These are phyloP conservation scores for Rhodotorula graminis DNA, from an alignment of 768 basidiomycete genomes.

Conservation along the genomic window DNA sequence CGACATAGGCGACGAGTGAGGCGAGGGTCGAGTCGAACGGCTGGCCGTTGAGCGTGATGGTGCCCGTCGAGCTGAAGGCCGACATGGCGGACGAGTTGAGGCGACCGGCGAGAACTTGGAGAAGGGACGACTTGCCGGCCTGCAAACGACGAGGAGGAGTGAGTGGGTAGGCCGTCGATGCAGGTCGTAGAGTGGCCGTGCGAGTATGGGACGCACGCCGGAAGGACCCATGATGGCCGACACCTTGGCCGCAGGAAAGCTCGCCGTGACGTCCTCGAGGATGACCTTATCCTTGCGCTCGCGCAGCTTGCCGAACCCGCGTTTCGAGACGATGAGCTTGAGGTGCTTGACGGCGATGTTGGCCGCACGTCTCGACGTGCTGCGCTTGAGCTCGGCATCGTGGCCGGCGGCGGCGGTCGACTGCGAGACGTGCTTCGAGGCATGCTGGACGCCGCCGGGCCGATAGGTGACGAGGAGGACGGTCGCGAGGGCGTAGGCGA, in stretches of 20 bases:
- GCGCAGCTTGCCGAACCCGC: slow-evolving; percentile 9
- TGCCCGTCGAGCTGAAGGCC: slow-evolving; percentile 45
- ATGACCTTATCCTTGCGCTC: slow-evolving; percentile 44
- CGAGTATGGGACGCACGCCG: slow-evolving; percentile 20
- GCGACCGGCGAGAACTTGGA: slow-evolving; percentile 48
- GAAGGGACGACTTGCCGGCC: slow-evolving; percentile 47
- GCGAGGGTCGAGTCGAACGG: slow-evolving; percentile 25
- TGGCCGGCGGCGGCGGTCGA: slow-evolving; percentile 5
- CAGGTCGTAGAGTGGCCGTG: slow-evolving; percentile 20
- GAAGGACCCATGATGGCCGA: slow-evolving; percentile 47
- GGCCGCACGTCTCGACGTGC: slow-evolving; percentile 42
- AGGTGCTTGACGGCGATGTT: slow-evolving; percentile 45
- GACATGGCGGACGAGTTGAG: slow-evolving; percentile 45
- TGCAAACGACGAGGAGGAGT: slow-evolving; percentile 4
- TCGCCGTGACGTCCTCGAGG: slow-evolving; percentile 45
- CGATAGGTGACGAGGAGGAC: slow-evolving; percentile 46
- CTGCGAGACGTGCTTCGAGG: slow-evolving; percentile 12
- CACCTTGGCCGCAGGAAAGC: slow-evolving; percentile 48
- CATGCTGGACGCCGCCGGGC: slow-evolving; percentile 48
- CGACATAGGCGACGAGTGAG: slow-evolving; percentile 47
- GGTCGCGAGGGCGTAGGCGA: slow-evolving; percentile 44
- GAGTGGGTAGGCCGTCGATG: slow-evolving; percentile 13
- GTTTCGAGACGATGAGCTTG: slow-evolving; percentile 12
- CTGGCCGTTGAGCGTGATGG: slow-evolving; percentile 46
- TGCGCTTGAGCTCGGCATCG: not conserved